Conservation (phyloP, 2,329 filamentous ascomycete genomes). For the Clarireedia homoeocarpa region DNA sequence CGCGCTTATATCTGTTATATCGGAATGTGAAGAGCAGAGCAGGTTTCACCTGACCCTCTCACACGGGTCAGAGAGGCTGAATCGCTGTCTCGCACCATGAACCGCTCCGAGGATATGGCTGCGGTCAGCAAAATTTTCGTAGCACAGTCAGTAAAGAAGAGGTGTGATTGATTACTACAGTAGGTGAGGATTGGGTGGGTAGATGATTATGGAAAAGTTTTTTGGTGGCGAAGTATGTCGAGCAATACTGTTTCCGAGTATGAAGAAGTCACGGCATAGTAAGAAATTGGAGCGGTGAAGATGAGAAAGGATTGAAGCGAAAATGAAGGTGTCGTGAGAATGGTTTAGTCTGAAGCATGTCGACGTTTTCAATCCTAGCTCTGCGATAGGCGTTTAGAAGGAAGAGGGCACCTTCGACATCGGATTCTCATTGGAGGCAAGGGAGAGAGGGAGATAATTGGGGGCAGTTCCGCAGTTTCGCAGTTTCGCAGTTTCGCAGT, state of each 20-base stretch:
- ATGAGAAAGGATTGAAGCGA: conserved; percentile 1
- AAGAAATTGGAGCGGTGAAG: conserved; percentile 4
- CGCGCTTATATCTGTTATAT: conserved; percentile 6
- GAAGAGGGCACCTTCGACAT: background rate
- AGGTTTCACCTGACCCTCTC: conserved; percentile 7
- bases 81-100: background rate
- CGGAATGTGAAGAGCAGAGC: background rate
- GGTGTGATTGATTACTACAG: background rate
- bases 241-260: background rate
- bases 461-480: too few species aligned
- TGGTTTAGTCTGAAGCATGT: background rate
- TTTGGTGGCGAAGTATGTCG: conserved; percentile 1
- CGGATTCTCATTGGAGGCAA: background rate
- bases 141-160: background rate
- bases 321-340: conserved; percentile 2
- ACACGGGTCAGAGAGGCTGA: conserved; percentile 7
- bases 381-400: background rate
- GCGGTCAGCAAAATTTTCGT: background rate
- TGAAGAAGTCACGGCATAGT: conserved; percentile 3
- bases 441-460: too few species aligned
- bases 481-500: too few species aligned
- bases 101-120: background rate
- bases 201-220: background rate
- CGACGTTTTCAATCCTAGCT: background rate
- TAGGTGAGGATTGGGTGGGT: background rate